Evolutionary conservation across 129 eudicot genomes (phyloP).

Genomic region (sunflower (Helianthus annuus)): HanXRQr2.0-SUNRISE NC_035448.2:47591737-47592236

Average conservation of each 20-base stretch:
- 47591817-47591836: constrained; percentile 25
- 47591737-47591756: constrained; percentile 64
- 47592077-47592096: constrained; percentile 32
- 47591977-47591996: constrained; percentile 41
- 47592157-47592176: constrained; percentile 17
- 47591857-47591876: constrained; percentile 22
- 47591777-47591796: constrained; percentile 33
- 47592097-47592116: constrained; percentile 29
- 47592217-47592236: constrained; percentile 2
- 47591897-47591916: constrained; percentile 15
- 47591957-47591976: constrained; percentile 75
- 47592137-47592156: constrained; percentile 44
- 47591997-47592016: constrained; percentile 52
- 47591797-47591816: constrained; percentile 27
- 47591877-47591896: constrained; percentile 14
- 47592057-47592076: constrained; percentile 42
- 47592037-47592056: constrained; percentile 27
- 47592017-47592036: constrained; percentile 33
- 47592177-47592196: constrained; percentile 7
- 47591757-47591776: constrained; percentile 46
- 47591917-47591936: constrained; percentile 15
- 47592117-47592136: constrained; percentile 35
- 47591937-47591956: constrained; percentile 31
- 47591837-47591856: constrained; percentile 25
- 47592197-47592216: constrained; percentile 16